Percentiles rank a stretch among this genome's conserved stretches.
These are phyloP conservation scores for Roridomyces roridus DNA, from an alignment of 768 basidiomycete genomes.

Conservation along the genomic window DNA sequence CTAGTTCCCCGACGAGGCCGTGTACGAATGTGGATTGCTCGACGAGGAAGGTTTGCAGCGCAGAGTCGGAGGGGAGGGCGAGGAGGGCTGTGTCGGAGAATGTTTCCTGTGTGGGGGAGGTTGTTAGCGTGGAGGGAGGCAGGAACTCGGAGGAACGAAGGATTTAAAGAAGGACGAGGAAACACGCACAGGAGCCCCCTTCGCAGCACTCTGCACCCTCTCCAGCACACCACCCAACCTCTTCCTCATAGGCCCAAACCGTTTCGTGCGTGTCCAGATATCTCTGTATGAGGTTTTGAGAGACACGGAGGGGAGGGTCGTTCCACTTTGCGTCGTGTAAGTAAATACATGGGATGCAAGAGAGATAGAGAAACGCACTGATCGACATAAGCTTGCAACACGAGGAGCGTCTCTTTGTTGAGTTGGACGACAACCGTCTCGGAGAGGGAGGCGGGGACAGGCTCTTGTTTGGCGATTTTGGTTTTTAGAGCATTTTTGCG, in stretches of 20 bases:
- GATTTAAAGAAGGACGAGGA: neutral
- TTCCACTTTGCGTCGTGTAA: slow-evolving; percentile 9
- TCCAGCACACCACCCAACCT: slow-evolving; percentile 1
- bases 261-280: slow-evolving; percentile 17
- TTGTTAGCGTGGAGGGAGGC: neutral
- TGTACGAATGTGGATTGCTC: neutral
- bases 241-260: slow-evolving; percentile 4
- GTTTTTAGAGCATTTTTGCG: slow-evolving; percentile 3
- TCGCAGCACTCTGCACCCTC: neutral
- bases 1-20: slow-evolving; percentile 11
- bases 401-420: slow-evolving; percentile 10
- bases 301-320: slow-evolving; percentile 18
- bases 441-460: neutral
- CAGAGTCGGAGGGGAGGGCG: slow-evolving; percentile 2
- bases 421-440: too few species aligned
- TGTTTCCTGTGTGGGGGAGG: neutral
- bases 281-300: slow-evolving; percentile 21
- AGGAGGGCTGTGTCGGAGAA: neutral
- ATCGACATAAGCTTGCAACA: slow-evolving; percentile 15
- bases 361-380: slow-evolving; percentile 8
- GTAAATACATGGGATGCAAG: neutral
- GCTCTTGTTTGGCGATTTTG: slow-evolving; percentile 3
- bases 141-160: too few species aligned
- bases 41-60: neutral
- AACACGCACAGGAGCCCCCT: neutral